Evolutionary conservation across 2,329 filamentous ascomycete genomes (phyloP).

Genomic region (Fusarium agapanthi): DNA sequence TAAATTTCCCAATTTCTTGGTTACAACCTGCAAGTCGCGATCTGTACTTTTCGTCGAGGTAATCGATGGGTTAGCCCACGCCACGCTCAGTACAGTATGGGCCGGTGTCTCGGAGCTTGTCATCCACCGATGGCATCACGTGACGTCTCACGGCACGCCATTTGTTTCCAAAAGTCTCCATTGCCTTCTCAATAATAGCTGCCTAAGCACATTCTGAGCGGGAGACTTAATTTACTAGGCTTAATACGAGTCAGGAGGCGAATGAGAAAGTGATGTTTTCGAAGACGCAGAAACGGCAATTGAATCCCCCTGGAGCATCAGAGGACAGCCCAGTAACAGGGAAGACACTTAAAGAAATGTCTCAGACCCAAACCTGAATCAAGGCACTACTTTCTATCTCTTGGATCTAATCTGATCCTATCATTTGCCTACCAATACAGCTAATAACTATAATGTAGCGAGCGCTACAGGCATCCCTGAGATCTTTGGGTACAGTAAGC

Average conservation of each 20-base stretch:
- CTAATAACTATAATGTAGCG: neutral
- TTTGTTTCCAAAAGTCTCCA: slow-evolving; percentile 19
- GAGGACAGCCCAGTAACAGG: neutral
- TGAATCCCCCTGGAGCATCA: neutral
- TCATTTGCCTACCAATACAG: neutral
- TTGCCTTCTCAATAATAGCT: slow-evolving; percentile 6
- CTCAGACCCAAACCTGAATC: neutral
- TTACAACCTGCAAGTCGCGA: slow-evolving; percentile 38
- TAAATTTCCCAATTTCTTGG: slow-evolving; percentile 27
- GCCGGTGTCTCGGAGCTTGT: slow-evolving; percentile 27
- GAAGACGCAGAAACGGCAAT: neutral
- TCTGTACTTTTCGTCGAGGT: slow-evolving; percentile 43
- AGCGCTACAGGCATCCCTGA: neutral
- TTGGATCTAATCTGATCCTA: neutral
- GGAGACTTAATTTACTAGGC: neutral
- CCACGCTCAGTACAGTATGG: slow-evolving; percentile 7
- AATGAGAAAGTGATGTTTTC: neutral
- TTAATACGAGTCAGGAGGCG: neutral
- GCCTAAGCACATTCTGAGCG: neutral
- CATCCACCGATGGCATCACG: slow-evolving; percentile 32
- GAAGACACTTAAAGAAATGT: neutral
- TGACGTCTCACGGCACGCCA: neutral
- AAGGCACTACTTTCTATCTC: neutral
- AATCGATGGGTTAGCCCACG: slow-evolving; percentile 26
- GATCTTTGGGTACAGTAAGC: neutral